Percentiles rank a stretch among this genome's conserved stretches.
Evolutionary conservation across 2,329 filamentous ascomycete species (phyloP).

Genomic region (Torrubiellomyces zombiae): DNA sequence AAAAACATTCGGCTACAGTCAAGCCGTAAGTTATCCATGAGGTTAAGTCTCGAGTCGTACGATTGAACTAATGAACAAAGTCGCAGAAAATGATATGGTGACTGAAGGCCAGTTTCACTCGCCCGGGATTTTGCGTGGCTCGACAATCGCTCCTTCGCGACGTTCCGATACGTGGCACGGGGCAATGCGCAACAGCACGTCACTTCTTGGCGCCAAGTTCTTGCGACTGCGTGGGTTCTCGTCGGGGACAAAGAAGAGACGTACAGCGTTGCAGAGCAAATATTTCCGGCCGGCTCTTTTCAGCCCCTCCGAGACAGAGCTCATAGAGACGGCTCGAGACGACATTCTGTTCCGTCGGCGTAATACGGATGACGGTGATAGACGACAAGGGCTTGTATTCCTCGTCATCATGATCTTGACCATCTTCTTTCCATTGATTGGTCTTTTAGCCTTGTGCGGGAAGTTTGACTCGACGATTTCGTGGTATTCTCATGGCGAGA

Average conservation of each 20-base stretch:
- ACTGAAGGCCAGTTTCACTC: conserved; percentile 2
- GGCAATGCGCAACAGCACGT: conserved; percentile 4
- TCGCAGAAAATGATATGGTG: not conserved
- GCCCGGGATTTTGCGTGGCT: conserved; percentile 1
- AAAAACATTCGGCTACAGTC: not conserved
- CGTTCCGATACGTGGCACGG: not conserved
- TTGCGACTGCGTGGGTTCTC: conserved; percentile 11
- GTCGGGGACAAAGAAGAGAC: conserved; percentile 7
- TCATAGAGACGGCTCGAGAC: conserved; percentile 15
- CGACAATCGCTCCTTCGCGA: not conserved
- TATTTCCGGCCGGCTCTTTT: no score
- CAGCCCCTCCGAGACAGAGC: conserved; percentile 12
- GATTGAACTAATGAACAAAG: not conserved
- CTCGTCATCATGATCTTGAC: conserved; percentile 19
- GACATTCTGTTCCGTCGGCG: conserved; percentile 14
- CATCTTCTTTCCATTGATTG: conserved; percentile 28
- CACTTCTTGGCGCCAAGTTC: conserved; percentile 5
- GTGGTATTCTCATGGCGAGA: conserved; percentile 32
- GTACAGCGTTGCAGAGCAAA: no score
- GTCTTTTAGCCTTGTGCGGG: conserved; percentile 25
- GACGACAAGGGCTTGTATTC: conserved; percentile 21
- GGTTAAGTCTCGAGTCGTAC: no score
- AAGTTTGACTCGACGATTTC: conserved; percentile 27
- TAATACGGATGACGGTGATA: conserved; percentile 11
- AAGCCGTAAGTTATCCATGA: not conserved